phyloP scores from a whole-genome alignment of 1,284 basidiomycete genomes.

The Rhodotorula glutinis region DNA sequence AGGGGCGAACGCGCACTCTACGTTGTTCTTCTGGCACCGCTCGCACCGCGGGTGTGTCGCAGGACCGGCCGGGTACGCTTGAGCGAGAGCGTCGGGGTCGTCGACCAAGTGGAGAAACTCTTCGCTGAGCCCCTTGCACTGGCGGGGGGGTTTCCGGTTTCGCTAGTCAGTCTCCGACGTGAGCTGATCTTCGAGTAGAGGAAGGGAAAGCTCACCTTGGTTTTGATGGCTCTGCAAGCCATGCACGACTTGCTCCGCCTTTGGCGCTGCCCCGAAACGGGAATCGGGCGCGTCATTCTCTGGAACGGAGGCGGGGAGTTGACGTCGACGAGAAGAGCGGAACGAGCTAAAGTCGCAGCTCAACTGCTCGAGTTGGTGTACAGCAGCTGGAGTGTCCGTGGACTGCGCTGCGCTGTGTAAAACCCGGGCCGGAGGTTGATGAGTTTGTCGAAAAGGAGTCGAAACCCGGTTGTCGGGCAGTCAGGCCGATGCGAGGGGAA shows the following conservation, averaged over 20 bases:
- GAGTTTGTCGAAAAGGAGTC: too few relatives aligned
- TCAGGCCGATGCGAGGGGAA: too few relatives aligned
- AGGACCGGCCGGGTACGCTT: not conserved
- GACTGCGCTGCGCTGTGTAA: too few relatives aligned
- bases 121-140: constrained; percentile 18
- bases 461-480: too few relatives aligned
- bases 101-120: constrained; percentile 18
- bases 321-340: too few relatives aligned
- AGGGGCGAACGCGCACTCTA: constrained; percentile 4
- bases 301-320: too few relatives aligned
- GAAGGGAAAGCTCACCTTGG: constrained; percentile 11
- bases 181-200: too few relatives aligned
- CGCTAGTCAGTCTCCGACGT: too few relatives aligned
- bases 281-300: constrained; percentile 27
- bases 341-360: too few relatives aligned
- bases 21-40: not conserved
- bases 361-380: too few relatives aligned
- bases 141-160: not conserved
- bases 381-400: too few relatives aligned
- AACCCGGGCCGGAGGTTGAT: too few relatives aligned
- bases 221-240: constrained; percentile 17
- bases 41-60: not conserved
- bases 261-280: constrained; percentile 10
- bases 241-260: constrained; percentile 21
- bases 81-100: not conserved